phyloP scores from a whole-genome alignment of 2,329 filamentous ascomycete genomes.

The Graphilbum ipis-grandicollis region DNA sequence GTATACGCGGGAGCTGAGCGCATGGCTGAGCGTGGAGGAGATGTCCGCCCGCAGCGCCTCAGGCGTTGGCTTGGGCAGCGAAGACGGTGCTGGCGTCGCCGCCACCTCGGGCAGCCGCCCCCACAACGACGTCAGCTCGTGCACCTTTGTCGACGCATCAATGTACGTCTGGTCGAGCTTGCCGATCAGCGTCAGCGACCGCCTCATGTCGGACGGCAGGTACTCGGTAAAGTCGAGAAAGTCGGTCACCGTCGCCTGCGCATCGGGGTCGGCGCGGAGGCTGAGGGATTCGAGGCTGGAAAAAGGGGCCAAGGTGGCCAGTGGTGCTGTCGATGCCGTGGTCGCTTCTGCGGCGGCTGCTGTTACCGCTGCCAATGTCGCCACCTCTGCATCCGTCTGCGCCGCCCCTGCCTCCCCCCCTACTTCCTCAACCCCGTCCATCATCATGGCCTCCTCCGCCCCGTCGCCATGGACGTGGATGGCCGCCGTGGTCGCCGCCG shows the following conservation, averaged over 20 bases:
- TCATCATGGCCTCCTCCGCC: too few species aligned
- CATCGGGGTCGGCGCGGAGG: conserved; percentile 44
- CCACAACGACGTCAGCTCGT: conserved; percentile 40
- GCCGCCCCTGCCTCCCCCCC: too few species aligned
- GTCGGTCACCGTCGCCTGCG: conserved; percentile 51
- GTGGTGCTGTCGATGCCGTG: neutral
- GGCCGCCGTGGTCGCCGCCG: too few species aligned
- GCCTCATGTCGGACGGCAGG: conserved; percentile 47
- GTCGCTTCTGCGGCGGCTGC: neutral
- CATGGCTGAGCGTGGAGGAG: conserved; percentile 36
- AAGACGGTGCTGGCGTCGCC: conserved; percentile 26
- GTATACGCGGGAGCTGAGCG: conserved; percentile 37
- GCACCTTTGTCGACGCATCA: conserved; percentile 34
- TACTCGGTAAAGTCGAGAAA: conserved; percentile 56
- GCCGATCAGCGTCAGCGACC: conserved; percentile 47
- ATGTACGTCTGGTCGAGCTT: conserved; percentile 43
- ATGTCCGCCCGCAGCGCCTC: conserved; percentile 40
- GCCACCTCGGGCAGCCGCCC: conserved; percentile 33
- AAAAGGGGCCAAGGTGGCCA: neutral
- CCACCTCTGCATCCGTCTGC: too few species aligned
- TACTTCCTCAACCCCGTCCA: neutral
- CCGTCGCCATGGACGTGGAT: too few species aligned
- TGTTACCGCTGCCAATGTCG: neutral
- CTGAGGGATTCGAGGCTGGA: conserved; percentile 17
- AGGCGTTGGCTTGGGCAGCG: too few species aligned